phyloP scores from a whole-genome alignment of 1,139 yeast species.

The Waltiozyma sp. region DNA sequence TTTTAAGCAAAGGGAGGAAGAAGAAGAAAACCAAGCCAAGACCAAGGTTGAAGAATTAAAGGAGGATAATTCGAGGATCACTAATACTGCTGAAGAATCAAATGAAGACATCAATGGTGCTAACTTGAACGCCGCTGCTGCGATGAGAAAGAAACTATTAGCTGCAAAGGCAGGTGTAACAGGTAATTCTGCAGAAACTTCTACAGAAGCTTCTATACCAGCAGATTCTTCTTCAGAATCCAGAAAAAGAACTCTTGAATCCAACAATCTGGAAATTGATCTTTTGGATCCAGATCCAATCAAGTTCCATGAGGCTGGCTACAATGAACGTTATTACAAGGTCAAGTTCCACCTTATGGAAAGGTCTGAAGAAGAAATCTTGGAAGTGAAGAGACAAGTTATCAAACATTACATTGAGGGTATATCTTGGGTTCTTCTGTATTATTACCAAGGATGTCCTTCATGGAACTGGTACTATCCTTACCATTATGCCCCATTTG shows the following conservation, averaged over 20 bases:
- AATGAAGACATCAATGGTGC: slow-evolving; percentile 22
- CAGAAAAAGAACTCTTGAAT: slow-evolving; percentile 11
- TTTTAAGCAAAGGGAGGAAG: slow-evolving; percentile 69
- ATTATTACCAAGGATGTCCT: slow-evolving; percentile 95
- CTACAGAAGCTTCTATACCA: background rate
- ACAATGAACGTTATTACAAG: slow-evolving; percentile 68
- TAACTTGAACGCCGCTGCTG: slow-evolving; percentile 31
- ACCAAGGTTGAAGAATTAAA: slow-evolving; percentile 4
- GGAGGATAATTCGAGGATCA: slow-evolving; percentile 3
- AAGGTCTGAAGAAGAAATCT: slow-evolving; percentile 34
- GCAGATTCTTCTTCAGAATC: background rate
- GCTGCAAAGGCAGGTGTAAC: slow-evolving; percentile 8
- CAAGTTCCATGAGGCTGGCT: slow-evolving; percentile 80
- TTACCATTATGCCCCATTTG: slow-evolving; percentile 96
- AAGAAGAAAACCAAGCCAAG: slow-evolving; percentile 58
- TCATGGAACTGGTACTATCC: slow-evolving; percentile 99
- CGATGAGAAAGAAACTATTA: slow-evolving; percentile 26
- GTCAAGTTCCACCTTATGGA: slow-evolving; percentile 54
- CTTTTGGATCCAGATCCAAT: slow-evolving; percentile 44
- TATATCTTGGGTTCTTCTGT: slow-evolving; percentile 85
- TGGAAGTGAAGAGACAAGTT: slow-evolving; percentile 44
- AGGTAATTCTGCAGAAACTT: no score
- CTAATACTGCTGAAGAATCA: slow-evolving; percentile 16
- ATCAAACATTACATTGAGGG: slow-evolving; percentile 82
- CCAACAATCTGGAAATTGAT: slow-evolving; percentile 13